Conservation (phyloP, 2,329 filamentous ascomycete species). For the Alternaria postmessia region DNA sequence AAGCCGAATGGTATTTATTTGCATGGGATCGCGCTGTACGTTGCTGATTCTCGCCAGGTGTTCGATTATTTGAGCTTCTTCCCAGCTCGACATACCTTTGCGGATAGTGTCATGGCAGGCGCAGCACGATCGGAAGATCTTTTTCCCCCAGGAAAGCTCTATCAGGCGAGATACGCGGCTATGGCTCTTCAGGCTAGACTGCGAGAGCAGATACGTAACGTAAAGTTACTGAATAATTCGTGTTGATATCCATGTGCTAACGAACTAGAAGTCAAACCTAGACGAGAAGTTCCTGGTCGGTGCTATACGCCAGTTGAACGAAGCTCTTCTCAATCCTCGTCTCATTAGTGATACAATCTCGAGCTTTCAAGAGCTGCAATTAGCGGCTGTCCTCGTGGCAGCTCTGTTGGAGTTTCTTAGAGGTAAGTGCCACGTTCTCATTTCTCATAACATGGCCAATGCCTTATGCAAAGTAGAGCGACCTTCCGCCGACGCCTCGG, state of each 20-base stretch:
- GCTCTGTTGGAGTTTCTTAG: constrained; percentile 46
- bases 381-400: constrained; percentile 40
- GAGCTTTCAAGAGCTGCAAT: constrained; percentile 30
- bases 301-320: constrained; percentile 40
- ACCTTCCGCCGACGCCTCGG: constrained; percentile 40
- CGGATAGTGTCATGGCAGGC: constrained; percentile 37
- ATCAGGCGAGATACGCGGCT: constrained; percentile 47
- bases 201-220: constrained; percentile 42
- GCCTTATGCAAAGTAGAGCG: constrained; percentile 45
- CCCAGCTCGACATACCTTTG: constrained; percentile 40
- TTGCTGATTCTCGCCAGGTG: constrained; percentile 34
- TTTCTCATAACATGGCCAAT: constrained; percentile 11
- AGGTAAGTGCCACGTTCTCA: constrained; percentile 31
- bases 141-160: constrained; percentile 47
- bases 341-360: constrained; percentile 35
- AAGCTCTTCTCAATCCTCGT: constrained; percentile 38
- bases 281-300: constrained; percentile 45
- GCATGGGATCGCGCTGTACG: neutral
- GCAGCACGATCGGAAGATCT: constrained; percentile 32
- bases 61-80: constrained; percentile 48
- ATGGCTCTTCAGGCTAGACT: constrained; percentile 41
- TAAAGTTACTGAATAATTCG: constrained; percentile 19
- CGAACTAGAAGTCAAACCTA: constrained; percentile 32
- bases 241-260: constrained; percentile 18
- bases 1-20: constrained; percentile 37